Percentiles rank a stretch among this genome's conserved stretches.
These are phyloP conservation scores for Xerocomellus intermedius DNA, from an alignment of 768 basidiomycete genomes.

Conservation along the genomic window DNA sequence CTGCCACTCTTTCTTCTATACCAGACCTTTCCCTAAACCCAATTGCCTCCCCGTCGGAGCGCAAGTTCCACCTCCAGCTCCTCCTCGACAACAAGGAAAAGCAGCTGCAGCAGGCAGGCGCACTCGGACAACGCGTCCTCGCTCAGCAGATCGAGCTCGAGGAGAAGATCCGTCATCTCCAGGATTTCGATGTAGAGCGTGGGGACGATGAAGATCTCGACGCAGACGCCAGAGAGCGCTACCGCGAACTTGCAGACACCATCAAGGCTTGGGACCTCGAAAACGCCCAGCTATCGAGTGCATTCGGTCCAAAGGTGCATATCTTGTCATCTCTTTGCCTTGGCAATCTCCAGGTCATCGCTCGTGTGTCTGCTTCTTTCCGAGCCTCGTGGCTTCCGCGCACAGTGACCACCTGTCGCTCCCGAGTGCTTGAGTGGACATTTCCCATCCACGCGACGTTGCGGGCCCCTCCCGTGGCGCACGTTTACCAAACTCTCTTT, in stretches of 20 bases:
- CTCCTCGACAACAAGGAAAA: conserved; percentile 89
- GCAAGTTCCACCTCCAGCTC: conserved; percentile 59
- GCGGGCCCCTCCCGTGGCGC: neutral
- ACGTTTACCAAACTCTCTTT: neutral
- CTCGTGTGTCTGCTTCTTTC: conserved; percentile 11
- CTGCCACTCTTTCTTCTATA: conserved; percentile 33
- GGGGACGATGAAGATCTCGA: conserved; percentile 64
- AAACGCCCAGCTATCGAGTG: conserved; percentile 71
- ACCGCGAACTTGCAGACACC: conserved; percentile 74
- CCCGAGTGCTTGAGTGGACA: neutral
- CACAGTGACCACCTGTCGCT: neutral
- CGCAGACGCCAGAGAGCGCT: conserved; percentile 65
- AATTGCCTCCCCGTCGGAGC: conserved; percentile 54
- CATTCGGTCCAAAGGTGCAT: conserved; percentile 65
- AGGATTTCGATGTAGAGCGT: conserved; percentile 66
- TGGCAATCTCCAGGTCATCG: neutral
- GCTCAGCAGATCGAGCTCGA: conserved; percentile 93
- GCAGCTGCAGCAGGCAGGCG: conserved; percentile 88
- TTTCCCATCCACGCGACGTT: neutral
- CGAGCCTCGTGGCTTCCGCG: conserved; percentile 17
- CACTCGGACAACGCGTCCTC: conserved; percentile 90
- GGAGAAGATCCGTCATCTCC: conserved; percentile 78
- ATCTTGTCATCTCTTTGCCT: neutral
- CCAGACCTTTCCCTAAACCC: conserved; percentile 42
- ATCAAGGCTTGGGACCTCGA: conserved; percentile 75